Evolutionary conservation across 805 yeast genomes (phyloP).

Genomic region (Nakazawaea ambrosiae): DNA sequence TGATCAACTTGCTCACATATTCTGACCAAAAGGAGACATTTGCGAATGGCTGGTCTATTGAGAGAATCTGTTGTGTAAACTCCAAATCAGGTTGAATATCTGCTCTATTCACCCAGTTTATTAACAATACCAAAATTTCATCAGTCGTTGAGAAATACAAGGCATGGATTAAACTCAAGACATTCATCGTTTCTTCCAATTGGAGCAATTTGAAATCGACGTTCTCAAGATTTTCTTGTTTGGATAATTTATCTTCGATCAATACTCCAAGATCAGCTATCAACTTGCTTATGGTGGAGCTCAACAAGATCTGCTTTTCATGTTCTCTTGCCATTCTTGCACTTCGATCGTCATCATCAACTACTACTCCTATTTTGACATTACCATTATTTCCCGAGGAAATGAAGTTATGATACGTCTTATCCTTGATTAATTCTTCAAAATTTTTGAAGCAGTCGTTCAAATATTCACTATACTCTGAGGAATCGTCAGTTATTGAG

Average conservation of each 20-base stretch:
- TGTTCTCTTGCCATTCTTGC: slow-evolving; percentile 29
- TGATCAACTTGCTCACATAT: slow-evolving; percentile 45
- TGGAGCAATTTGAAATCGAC: slow-evolving; percentile 17
- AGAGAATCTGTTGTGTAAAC: slow-evolving; percentile 37
- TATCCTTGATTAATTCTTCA: slow-evolving; percentile 40
- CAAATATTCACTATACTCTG: slow-evolving; percentile 38
- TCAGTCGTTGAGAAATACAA: slow-evolving; percentile 37
- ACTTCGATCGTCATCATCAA: slow-evolving; percentile 28
- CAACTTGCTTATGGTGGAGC: slow-evolving; percentile 16
- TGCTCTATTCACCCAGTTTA: slow-evolving; percentile 62
- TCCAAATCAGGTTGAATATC: slow-evolving; percentile 59
- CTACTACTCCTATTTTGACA: slow-evolving; percentile 23
- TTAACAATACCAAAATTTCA: slow-evolving; percentile 35
- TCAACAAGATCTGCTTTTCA: slow-evolving; percentile 27
- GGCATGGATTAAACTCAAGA: slow-evolving; percentile 54
- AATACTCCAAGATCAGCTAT: slow-evolving; percentile 23
- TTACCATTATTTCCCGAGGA: slow-evolving; percentile 14
- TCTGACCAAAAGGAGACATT: slow-evolving; percentile 58
- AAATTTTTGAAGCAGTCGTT: slow-evolving; percentile 44
- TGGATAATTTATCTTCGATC: slow-evolving; percentile 20
- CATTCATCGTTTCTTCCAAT: slow-evolving; percentile 36
- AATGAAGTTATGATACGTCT: slow-evolving; percentile 28
- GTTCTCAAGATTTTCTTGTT: slow-evolving; percentile 12
- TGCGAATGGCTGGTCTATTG: slow-evolving; percentile 33
- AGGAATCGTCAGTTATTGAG: slow-evolving; percentile 33